Evolutionary conservation across 805 yeast genomes (phyloP).

Genomic region (Candida mattraensis): DNA sequence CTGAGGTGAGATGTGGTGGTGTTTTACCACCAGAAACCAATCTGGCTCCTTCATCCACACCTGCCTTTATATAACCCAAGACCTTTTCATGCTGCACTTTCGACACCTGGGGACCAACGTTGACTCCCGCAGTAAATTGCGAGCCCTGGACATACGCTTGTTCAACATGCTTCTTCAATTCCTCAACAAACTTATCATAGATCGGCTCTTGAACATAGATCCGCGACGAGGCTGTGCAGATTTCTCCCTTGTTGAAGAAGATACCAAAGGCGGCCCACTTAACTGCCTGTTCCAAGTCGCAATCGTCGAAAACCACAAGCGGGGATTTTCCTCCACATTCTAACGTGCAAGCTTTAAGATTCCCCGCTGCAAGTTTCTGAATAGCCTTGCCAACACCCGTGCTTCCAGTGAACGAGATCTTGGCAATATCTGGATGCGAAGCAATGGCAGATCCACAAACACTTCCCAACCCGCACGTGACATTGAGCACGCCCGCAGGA

Average conservation of each 20-base stretch:
- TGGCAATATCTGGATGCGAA: constrained; percentile 56
- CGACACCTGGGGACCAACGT: constrained; percentile 93
- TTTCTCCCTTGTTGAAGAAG: constrained; percentile 93
- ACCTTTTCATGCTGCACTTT: constrained; percentile 76
- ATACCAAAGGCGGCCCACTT: constrained; percentile 78
- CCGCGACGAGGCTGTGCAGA: constrained; percentile 94
- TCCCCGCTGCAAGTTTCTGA: constrained; percentile 77
- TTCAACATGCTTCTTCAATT: constrained; percentile 54
- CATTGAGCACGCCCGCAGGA: constrained; percentile 64
- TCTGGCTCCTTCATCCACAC: constrained; percentile 82
- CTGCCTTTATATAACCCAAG: constrained; percentile 71
- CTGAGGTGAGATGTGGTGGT: constrained; percentile 39
- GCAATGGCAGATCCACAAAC: constrained; percentile 60
- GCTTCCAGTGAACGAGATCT: constrained; percentile 70
- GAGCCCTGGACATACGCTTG: constrained; percentile 64
- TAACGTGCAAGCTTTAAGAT: constrained; percentile 86
- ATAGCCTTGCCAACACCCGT: constrained; percentile 75
- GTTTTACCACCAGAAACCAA: constrained; percentile 64
- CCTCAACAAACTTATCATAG: constrained; percentile 72
- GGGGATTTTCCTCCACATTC: constrained; percentile 98
- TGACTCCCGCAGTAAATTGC: constrained; percentile 75
- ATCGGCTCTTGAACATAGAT: constrained; percentile 81
- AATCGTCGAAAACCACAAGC: constrained; percentile 82
- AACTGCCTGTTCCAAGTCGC: constrained; percentile 74
- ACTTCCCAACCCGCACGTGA: constrained; percentile 62